phyloP scores from a whole-genome alignment of 75 land plant genomes.

The Chamaecyparis obtusa region DNA sequence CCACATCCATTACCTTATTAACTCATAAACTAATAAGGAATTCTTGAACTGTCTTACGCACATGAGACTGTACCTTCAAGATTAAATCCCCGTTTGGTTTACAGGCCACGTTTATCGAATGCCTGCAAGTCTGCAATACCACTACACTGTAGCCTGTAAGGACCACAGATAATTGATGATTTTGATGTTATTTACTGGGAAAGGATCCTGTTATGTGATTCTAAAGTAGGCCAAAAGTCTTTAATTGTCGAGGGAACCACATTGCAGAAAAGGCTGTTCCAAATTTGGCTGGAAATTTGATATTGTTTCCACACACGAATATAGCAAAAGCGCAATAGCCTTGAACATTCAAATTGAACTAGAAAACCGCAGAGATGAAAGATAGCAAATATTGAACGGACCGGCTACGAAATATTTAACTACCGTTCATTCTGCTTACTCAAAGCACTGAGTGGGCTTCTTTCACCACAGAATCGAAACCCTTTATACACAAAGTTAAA shows the following conservation, averaged over 20 bases:
- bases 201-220: background rate
- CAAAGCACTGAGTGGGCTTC: background rate
- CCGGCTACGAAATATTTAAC: background rate
- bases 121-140: background rate
- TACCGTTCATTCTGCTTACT: background rate
- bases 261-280: too few species aligned
- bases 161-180: background rate
- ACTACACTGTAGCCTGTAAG: background rate
- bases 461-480: background rate
- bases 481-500: background rate
- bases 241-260: background rate
- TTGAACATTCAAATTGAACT: background rate
- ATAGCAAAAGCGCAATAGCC: too few species aligned
- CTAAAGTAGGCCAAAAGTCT: too few species aligned
- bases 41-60: background rate
- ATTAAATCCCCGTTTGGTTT: background rate
- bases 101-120: background rate
- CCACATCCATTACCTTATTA: background rate
- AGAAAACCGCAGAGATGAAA: background rate
- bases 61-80: background rate
- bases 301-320: background rate
- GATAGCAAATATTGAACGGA: too few species aligned
- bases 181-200: background rate
- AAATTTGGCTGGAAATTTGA: background rate
- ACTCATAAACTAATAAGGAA: background rate